Evolutionary conservation across 1,284 basidiomycete species (phyloP).

Genomic region (Hypsizygus ulmarius): DNA sequence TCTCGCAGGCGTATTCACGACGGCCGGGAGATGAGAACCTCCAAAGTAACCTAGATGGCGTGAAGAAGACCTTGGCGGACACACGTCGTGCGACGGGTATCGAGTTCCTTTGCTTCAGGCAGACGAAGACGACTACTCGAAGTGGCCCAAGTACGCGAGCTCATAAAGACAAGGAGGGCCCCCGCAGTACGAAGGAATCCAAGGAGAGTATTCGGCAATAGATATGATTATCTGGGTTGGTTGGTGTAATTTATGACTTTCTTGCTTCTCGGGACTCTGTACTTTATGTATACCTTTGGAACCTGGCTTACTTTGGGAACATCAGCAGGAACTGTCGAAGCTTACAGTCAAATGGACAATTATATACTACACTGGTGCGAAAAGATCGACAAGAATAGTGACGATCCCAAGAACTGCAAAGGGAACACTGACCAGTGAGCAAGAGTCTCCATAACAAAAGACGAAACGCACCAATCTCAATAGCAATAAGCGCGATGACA

Average conservation of each 20-base stretch:
- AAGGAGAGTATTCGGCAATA: conserved; percentile 13
- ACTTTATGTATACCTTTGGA: neutral
- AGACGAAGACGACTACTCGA: conserved; percentile 44
- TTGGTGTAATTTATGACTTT: conserved; percentile 2
- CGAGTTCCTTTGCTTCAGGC: conserved; percentile 90
- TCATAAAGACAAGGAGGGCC: conserved; percentile 18
- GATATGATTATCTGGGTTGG: neutral
- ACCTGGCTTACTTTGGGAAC: neutral
- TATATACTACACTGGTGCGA: conserved; percentile 27
- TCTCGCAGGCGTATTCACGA: conserved; percentile 87
- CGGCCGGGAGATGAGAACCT: conserved; percentile 79
- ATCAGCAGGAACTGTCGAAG: neutral
- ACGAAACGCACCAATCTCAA: conserved; percentile 71
- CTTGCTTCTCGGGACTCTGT: neutral
- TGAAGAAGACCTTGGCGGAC: conserved; percentile 87
- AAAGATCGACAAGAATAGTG: conserved; percentile 45
- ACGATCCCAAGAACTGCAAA: conserved; percentile 41
- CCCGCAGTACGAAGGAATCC: conserved; percentile 13
- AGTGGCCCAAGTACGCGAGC: conserved; percentile 10
- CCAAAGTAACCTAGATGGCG: conserved; percentile 84
- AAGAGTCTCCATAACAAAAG: neutral
- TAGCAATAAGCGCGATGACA: conserved; percentile 88
- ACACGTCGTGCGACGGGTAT: conserved; percentile 89
- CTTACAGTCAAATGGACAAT: conserved; percentile 1
- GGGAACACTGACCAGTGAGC: conserved; percentile 6